phyloP scores from a whole-genome alignment of 2,329 filamentous ascomycete genomes.

The Neopestalotiopsis sp. region DNA sequence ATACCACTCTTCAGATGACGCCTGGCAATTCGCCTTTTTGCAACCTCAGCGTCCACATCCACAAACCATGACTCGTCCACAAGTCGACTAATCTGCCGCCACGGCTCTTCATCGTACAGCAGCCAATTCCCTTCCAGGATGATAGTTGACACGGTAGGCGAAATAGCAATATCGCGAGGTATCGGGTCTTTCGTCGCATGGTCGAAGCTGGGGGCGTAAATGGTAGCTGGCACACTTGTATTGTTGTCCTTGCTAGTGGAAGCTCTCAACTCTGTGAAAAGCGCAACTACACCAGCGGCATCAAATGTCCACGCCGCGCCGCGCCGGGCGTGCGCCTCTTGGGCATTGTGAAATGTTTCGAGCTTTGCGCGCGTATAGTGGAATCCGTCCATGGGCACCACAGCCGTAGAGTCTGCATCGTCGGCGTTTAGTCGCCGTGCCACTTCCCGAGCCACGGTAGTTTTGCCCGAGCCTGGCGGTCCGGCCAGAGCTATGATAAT shows the following conservation, averaged over 20 bases:
- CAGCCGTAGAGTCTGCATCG: background rate
- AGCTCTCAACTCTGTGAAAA: constrained; percentile 28
- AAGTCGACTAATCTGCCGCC: constrained; percentile 35
- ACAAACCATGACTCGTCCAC: constrained; percentile 51
- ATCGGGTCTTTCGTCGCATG: constrained; percentile 55
- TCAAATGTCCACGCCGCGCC: constrained; percentile 41
- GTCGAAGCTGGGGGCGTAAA: constrained; percentile 51
- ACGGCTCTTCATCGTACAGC: constrained; percentile 50
- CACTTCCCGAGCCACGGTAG: constrained; percentile 72
- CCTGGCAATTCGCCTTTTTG: constrained; percentile 29
- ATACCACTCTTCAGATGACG: constrained; percentile 36
- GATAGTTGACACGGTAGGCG: constrained; percentile 50
- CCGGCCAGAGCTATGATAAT: constrained; percentile 17
- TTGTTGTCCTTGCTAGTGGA: background rate
- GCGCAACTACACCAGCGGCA: constrained; percentile 28
- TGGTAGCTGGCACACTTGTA: constrained; percentile 26
- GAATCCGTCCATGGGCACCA: constrained; percentile 31
- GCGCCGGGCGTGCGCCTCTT: constrained; percentile 31
- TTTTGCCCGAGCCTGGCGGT: constrained; percentile 37
- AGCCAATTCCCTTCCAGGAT: constrained; percentile 59
- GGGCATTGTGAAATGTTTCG: constrained; percentile 27
- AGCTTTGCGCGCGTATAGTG: constrained; percentile 33
- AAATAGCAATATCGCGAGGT: constrained; percentile 27
- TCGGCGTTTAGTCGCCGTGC: constrained; percentile 38
- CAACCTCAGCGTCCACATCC: constrained; percentile 28